Evolutionary conservation across 2,329 filamentous ascomycete genomes (phyloP), one percentile per base, ranked within the genome.

Genomic region (Alternaria sp.): DNA sequence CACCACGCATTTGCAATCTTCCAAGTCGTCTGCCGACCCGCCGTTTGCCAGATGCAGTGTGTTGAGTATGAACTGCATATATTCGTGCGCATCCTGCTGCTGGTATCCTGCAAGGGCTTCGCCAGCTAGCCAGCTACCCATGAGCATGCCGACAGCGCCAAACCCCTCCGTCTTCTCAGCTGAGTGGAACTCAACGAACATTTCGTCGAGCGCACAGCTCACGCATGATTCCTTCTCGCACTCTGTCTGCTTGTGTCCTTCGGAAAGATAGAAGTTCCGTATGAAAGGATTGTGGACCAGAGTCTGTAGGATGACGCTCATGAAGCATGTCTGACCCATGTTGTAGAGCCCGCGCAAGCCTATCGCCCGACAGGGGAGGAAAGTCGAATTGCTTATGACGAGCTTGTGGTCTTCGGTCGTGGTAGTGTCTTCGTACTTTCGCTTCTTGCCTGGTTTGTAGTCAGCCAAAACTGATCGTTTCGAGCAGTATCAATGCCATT

Each of bases 241-340:
- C 23, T 92, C 90, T 67, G 84, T 85, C 55, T 87, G 89, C 69
- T 90, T 89, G 77, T 99, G 94, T 0, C 93, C 92, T 74, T 97
- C 93, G 39, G 90, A 89, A 5, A 99, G 88, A 76, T 97, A 98
- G 78, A 92, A 98, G 68, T 94, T 93, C 59, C 92, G 88, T 29
- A 99, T 85, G 42, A 97, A 85, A 0, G 94, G 94, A 73, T 98
- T 97, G 80, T 97, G 94, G 54, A 98, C 86, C 68, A 99, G 88
- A 56, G 90, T 93, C 77, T 98, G 95, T 14, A 99, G 83, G 46
- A 98, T 93, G 29, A 97, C 94, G 69, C 95, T 96, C 84, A 98
- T 94, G 79, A 97, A 99, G 81, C 94, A 99, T 10, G 95, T 98
- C 58, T 96, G 93, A n/a, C 94, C 95, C 76, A 97, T 94, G 73